phyloP scores from a whole-genome alignment of 148 eudicot species.

The Polygonum aviculare region DNA sequence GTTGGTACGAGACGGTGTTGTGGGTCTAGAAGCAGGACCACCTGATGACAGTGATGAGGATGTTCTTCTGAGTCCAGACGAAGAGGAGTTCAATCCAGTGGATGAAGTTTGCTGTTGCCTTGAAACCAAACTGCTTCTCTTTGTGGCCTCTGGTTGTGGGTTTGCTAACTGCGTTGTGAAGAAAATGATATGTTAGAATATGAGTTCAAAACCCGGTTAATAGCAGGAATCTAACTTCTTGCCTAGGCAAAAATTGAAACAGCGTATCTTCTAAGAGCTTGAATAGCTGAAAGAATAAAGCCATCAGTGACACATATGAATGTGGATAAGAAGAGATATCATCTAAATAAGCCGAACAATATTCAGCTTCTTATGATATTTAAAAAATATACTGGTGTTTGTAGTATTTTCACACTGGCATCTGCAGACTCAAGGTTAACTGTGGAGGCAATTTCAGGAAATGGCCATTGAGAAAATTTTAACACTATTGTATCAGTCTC shows the following conservation, averaged over 20 bases:
- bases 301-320: neutral
- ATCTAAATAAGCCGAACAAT: neutral
- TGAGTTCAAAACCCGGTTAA: neutral
- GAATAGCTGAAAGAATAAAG: neutral
- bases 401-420: neutral
- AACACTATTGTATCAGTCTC: neutral
- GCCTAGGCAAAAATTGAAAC: neutral
- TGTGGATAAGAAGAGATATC: neutral
- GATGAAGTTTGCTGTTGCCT: constrained; percentile 53
- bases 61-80: constrained; percentile 47
- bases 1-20: constrained; percentile 19
- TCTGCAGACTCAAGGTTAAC: neutral
- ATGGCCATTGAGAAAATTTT: neutral
- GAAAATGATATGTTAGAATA: neutral
- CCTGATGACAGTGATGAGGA: constrained; percentile 16
- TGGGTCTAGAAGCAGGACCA: constrained; percentile 12
- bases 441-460: neutral
- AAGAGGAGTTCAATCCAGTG: constrained; percentile 47
- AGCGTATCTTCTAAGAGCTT: neutral
- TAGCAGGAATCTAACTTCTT: neutral
- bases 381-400: neutral
- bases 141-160: constrained; percentile 47
- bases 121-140: constrained; percentile 45
- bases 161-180: constrained; percentile 47
- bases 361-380: neutral